Evolutionary conservation across 257 asterid genomes (phyloP).

Genomic region (Jacaranda copaia): DNA sequence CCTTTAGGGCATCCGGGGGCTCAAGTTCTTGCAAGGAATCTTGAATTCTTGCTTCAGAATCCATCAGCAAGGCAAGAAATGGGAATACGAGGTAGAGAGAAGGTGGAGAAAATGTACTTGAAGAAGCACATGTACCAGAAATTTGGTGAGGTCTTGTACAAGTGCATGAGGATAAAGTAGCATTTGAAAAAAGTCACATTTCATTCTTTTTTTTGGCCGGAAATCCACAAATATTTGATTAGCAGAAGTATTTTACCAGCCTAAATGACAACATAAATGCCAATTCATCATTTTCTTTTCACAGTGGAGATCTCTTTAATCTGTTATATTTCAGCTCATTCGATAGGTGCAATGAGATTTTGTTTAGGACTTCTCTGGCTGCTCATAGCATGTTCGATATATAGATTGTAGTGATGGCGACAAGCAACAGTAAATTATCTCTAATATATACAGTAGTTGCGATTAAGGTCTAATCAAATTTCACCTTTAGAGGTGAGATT

Average conservation of each 20-base stretch:
- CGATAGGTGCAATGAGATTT: too few relatives aligned
- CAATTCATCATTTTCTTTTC: conserved; percentile 24
- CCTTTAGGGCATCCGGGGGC: conserved; percentile 87
- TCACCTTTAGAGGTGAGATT: too few relatives aligned
- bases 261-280: conserved; percentile 23
- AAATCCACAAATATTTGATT: conserved; percentile 30
- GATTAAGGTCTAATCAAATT: too few relatives aligned
- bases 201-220: conserved; percentile 34
- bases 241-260: conserved; percentile 32
- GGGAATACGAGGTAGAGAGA: conserved; percentile 83
- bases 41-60: conserved; percentile 66
- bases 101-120: conserved; percentile 83
- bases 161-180: conserved; percentile 84
- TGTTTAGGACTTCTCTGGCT: too few relatives aligned
- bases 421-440: too few relatives aligned
- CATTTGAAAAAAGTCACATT: conserved; percentile 16
- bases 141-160: conserved; percentile 87
- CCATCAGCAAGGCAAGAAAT: conserved; percentile 69
- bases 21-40: conserved; percentile 65
- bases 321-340: not conserved
- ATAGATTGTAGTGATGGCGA: too few relatives aligned
- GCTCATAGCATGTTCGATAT: too few relatives aligned
- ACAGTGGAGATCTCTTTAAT: conserved; percentile 6
- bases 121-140: conserved; percentile 91
- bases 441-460: too few relatives aligned